Base-by-base conservation (phyloP, 2,329 filamentous ascomycete genomes). In the Phialophora chinensis region DNA sequence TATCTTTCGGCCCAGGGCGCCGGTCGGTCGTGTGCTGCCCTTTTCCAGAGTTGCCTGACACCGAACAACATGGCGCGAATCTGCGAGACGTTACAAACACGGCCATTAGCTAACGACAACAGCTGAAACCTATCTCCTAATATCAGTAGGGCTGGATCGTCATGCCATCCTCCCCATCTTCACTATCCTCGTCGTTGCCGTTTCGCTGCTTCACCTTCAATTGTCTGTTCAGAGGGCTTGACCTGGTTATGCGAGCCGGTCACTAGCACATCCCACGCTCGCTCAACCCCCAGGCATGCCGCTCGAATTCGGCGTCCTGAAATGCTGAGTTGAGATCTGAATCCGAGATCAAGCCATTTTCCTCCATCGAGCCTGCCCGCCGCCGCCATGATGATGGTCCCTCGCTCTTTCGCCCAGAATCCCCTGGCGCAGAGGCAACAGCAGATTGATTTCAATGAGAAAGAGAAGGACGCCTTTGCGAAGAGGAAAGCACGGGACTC, bases 361-460 rank as follows among this genome's bases (percentile, higher is more conserved):
- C 25, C 5, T 27, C 27, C 49, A 6, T 27, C 31, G 29, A 38
- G 4, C 47, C 47, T 38, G 35, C n/a, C 20, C 7, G 25, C 35
- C 44, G 29, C 35, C 33, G 38, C 31, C 60, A 66, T 59, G 61
- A 80, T 80, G 78, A 80, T 80, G 78, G 77, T 80, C 57, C 78
- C 78, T 47, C 74, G 77, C 69, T 74, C 77, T 58, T 80, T 79
- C 66, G 70, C 76, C 20, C 78, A 78, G 54, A 76, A 70, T 49
- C 78, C 78, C 11, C 70, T 75, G 35, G 69, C 75, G 38, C 63
- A 72, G 12, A 72, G 72, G 52, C 75, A 73, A 60, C 62, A 58
- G 55, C 54, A 55, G 14, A 29, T 63, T 33, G 50, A 67, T 27
- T 67, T 66, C 44, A 63, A 53, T 17, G 62, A 69, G 62, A 67